Evolutionary conservation across 345 rosid genomes (phyloP).

Genomic region (Pugionium cornutum): DNA sequence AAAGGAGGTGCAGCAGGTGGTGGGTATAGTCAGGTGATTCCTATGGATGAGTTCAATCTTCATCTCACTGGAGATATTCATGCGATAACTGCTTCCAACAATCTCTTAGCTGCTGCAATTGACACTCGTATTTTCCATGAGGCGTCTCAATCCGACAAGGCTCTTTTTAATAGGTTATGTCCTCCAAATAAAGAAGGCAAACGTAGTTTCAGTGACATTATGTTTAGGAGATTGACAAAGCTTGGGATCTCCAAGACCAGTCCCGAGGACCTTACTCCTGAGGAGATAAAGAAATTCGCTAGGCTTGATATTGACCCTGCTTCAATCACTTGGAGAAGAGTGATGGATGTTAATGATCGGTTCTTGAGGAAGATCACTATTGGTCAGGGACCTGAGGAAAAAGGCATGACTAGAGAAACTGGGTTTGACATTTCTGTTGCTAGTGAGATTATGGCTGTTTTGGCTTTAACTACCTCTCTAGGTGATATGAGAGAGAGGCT

Average conservation of each 20-base stretch:
- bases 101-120: constrained; percentile 98
- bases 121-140: constrained; percentile 97
- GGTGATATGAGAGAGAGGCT: constrained; percentile 98
- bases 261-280: constrained; percentile 86
- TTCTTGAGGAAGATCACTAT: constrained; percentile 87
- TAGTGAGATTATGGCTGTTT: constrained; percentile 99
- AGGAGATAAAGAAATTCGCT: constrained; percentile 77
- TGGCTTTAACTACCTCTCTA: constrained; percentile 92
- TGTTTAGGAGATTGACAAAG: constrained; percentile 84
- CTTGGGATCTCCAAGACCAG: constrained; percentile 78
- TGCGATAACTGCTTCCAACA: constrained; percentile 98
- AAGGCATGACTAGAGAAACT: constrained; percentile 95
- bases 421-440: constrained; percentile 98
- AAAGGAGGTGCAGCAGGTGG: constrained; percentile 99
- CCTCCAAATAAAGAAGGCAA: constrained; percentile 89
- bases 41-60: constrained; percentile 99
- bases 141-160: constrained; percentile 90
- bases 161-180: constrained; percentile 82
- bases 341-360: constrained; percentile 95
- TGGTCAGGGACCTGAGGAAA: constrained; percentile 98
- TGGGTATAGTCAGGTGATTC: constrained; percentile 97
- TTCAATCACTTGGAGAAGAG: constrained; percentile 96
- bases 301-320: constrained; percentile 89
- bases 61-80: constrained; percentile 98
- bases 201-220: constrained; percentile 72